Evolutionary conservation across 2,329 filamentous ascomycete species (phyloP), one percentile per base, ranked within the genome.

Genomic region (Fusarium odoratissimum): DNA sequence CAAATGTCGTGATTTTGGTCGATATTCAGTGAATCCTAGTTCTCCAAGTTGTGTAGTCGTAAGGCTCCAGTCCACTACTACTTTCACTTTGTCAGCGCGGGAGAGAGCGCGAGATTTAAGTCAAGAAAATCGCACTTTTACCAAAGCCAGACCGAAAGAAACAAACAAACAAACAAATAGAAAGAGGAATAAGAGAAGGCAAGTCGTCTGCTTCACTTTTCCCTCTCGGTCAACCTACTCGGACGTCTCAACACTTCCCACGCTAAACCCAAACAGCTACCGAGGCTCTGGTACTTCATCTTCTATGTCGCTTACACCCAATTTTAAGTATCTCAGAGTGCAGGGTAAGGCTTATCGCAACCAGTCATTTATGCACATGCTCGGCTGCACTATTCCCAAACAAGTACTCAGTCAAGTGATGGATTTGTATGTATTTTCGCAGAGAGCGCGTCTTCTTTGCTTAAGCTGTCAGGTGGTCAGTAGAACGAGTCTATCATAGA

Each of bases 191-290:
- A 33, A 62, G 64, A 65, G 62, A 55, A 62, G 49, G 30, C 33
- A 54, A 54, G 49, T 64, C 60, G 59, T 60, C 48, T 64, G 65
- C 49, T 75, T 69, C 52, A 57, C 48, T 57, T 52, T 67, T 64
- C 58, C 48, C 69, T 76, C 75, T 77, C 76, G 76, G 76, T 77
- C 75, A 72, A 77, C 76, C 51, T 75, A 76, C 73, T 77, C 60
- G 69, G 75, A 67, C 60, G 54, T 60, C 56, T 71, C 54, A 55
- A 65, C 49, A 48, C 42, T 28, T 21, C 40, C 21, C 30, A 55
- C 76, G 72, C 76, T 78, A 78, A 72, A 44, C 76, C 76, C 41
- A 69, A 77, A 69, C 28, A 74, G 76, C 65, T 69, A 77, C 76
- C 76, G 76, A 77, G 17, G 35, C 11, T 13, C 6, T 3, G 37